Percentiles rank a stretch among this genome's conserved stretches.
phyloP scores from a whole-genome alignment of 164 flowering plant species.

The Annona squamosa region DNA sequence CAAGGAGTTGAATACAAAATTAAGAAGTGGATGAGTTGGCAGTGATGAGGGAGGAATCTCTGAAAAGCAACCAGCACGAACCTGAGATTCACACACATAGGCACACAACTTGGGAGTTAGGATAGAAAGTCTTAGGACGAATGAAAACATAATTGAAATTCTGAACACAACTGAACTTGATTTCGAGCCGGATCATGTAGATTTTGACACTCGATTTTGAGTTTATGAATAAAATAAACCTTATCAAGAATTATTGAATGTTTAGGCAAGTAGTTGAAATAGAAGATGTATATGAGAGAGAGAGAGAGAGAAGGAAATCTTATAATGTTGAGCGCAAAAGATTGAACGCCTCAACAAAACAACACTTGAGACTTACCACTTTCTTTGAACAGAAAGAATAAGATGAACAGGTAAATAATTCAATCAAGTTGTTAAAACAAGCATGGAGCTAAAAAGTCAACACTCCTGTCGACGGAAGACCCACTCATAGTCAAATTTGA shows the following conservation, averaged over 20 bases:
- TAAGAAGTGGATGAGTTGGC: slow-evolving; percentile 79
- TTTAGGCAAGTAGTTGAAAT: too few species aligned
- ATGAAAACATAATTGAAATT: too few species aligned
- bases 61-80: slow-evolving; percentile 83
- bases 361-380: background rate
- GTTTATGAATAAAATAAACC: too few species aligned
- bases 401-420: background rate
- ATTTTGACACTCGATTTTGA: too few species aligned
- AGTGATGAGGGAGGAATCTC: slow-evolving; percentile 59
- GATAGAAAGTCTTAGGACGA: background rate
- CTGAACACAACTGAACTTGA: too few species aligned
- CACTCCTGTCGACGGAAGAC: background rate
- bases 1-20: slow-evolving; percentile 73
- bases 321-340: background rate
- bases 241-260: too few species aligned
- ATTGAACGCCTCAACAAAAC: background rate
- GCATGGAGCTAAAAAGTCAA: background rate
- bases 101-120: background rate
- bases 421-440: background rate
- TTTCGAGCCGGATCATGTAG: too few species aligned
- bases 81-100: slow-evolving; percentile 33
- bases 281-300: too few species aligned
- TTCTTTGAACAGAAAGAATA: too few species aligned
- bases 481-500: background rate
- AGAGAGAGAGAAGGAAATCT: background rate